These are phyloP conservation scores for Wickerhamiella sorbophila DNA, from an alignment of 805 yeast species.

Conservation along the genomic window DNA sequence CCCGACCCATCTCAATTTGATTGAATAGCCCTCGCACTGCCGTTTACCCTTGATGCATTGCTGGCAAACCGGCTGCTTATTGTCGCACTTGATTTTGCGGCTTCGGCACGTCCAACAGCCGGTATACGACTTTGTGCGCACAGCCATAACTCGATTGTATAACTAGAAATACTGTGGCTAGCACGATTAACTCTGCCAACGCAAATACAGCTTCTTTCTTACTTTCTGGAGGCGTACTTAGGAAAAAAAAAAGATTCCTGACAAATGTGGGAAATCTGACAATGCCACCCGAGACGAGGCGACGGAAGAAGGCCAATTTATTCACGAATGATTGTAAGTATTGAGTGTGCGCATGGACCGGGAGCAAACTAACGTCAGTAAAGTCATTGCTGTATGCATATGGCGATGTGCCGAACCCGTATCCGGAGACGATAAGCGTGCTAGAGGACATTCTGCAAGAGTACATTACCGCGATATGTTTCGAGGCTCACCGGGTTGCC, in stretches of 20 bases:
- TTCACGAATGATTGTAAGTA: conserved; percentile 31
- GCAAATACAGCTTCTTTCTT: no score
- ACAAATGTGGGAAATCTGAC: no score
- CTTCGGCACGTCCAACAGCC: conserved; percentile 84
- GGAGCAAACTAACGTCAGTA: no score
- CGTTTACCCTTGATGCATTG: conserved; percentile 55
- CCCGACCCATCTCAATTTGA: conserved; percentile 62
- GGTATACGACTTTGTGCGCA: conserved; percentile 56
- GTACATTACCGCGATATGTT: conserved; percentile 47
- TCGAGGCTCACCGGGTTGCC: conserved; percentile 38
- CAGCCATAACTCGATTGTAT: conserved; percentile 18
- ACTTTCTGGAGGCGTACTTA: no score
- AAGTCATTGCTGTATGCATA: conserved; percentile 52
- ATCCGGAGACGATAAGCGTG: conserved; percentile 48
- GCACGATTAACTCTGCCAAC: not conserved
- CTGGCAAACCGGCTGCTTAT: conserved; percentile 52
- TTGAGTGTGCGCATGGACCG: no score
- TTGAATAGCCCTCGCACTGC: conserved; percentile 69
- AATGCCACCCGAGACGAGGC: conserved; percentile 13
- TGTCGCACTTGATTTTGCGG: conserved; percentile 69
- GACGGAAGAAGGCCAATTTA: conserved; percentile 30
- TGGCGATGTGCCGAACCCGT: conserved; percentile 59
- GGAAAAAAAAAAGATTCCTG: no score
- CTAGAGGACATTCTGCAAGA: conserved; percentile 54
- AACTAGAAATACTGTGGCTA: not conserved